Evolutionary conservation across 2,329 filamentous ascomycete species (phyloP).

Genomic region (Aspergillus pseudoglaucus): DNA sequence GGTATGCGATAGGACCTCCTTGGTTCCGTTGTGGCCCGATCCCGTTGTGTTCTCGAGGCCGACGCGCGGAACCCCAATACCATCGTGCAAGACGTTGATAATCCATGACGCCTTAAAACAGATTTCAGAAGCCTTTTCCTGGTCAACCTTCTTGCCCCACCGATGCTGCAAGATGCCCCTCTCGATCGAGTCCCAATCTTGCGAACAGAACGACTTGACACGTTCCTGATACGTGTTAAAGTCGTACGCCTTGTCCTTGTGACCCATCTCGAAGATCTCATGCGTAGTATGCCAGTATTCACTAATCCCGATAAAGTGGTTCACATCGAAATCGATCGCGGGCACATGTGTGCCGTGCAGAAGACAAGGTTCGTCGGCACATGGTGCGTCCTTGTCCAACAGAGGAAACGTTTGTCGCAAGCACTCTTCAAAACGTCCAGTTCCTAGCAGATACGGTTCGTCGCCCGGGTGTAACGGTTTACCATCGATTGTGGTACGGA

Average conservation of each 20-base stretch:
- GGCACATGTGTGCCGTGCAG: conserved; percentile 88
- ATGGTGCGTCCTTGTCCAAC: conserved; percentile 81
- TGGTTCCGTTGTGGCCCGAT: conserved; percentile 62
- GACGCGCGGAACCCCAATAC: conserved; percentile 84
- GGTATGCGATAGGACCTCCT: conserved; percentile 59
- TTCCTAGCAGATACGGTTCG: conserved; percentile 63
- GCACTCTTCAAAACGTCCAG: conserved; percentile 81
- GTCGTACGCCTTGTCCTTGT: conserved; percentile 76
- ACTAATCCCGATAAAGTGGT: conserved; percentile 95
- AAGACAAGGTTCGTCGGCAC: conserved; percentile 75
- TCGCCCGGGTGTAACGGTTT: conserved; percentile 42
- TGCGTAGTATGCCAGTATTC: conserved; percentile 99
- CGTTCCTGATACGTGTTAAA: conserved; percentile 81
- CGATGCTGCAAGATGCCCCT: conserved; percentile 57
- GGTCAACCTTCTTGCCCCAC: conserved; percentile 68
- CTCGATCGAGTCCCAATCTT: conserved; percentile 73
- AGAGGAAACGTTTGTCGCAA: conserved; percentile 74
- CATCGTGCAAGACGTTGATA: conserved; percentile 92
- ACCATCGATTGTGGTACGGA: conserved; percentile 69
- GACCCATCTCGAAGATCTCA: conserved; percentile 74
- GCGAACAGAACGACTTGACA: conserved; percentile 77
- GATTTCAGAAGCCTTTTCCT: conserved; percentile 70
- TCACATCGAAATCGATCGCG: conserved; percentile 92
- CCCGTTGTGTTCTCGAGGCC: conserved; percentile 61
- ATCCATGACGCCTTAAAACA: conserved; percentile 99